Evolutionary conservation across 306 rosid species (phyloP).

Genomic region (Citrullus mucosospermus): DNA sequence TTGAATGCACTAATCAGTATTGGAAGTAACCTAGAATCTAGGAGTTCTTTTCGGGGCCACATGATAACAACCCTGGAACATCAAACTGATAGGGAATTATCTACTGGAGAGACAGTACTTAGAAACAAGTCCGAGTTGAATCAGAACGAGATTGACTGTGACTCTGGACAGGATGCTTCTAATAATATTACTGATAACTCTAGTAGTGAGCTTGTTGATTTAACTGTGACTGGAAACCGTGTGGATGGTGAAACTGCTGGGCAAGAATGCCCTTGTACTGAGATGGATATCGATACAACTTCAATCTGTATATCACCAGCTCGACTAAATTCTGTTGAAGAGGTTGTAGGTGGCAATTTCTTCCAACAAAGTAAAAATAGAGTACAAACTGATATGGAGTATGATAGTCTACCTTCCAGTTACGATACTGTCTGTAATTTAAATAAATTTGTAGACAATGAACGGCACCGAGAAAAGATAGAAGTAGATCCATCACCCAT

Average conservation of each 20-base stretch:
- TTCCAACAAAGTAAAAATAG: constrained; percentile 1
- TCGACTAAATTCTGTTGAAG: constrained; percentile 34
- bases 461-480: constrained; percentile 17
- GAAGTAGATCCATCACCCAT: constrained; percentile 24
- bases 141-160: constrained; percentile 16
- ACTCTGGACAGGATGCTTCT: constrained; percentile 13
- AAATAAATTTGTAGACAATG: constrained; percentile 8
- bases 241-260: constrained; percentile 16
- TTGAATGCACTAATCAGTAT: constrained; percentile 27
- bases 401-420: constrained; percentile 21
- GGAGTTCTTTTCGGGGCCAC: constrained; percentile 16
- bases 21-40: constrained; percentile 21
- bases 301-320: constrained; percentile 46
- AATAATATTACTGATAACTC: constrained; percentile 5
- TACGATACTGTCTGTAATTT: constrained; percentile 12
- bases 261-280: constrained; percentile 23
- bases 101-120: constrained; percentile 7
- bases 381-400: constrained; percentile 11
- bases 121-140: constrained; percentile 7
- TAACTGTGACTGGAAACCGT: constrained; percentile 7
- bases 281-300: constrained; percentile 53
- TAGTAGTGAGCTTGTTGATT: constrained; percentile 11
- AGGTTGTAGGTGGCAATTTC: constrained; percentile 21
- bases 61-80: constrained; percentile 9
- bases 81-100: constrained; percentile 9